These are phyloP conservation scores for Apiotrichum brassicae DNA, from an alignment of 1,284 basidiomycete genomes.

Conservation along the genomic window DNA sequence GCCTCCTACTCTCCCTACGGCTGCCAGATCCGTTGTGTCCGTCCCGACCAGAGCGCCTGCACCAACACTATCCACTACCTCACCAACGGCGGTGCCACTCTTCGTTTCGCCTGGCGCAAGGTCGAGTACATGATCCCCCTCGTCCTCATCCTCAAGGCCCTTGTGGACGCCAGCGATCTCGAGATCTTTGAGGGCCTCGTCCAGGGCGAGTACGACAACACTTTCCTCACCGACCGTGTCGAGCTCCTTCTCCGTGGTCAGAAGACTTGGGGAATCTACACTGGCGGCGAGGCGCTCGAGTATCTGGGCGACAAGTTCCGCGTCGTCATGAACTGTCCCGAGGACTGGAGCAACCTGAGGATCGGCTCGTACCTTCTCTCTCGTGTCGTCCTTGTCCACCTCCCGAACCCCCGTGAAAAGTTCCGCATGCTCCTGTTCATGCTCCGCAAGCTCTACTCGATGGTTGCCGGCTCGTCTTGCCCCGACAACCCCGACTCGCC, in stretches of 20 bases:
- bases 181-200: slow-evolving; percentile 98
- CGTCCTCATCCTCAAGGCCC: slow-evolving; percentile 92
- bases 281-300: slow-evolving; percentile 87
- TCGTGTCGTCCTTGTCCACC: slow-evolving; percentile 85
- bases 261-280: slow-evolving; percentile 84
- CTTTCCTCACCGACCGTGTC: slow-evolving; percentile 94
- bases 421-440: slow-evolving; percentile 98
- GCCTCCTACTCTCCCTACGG: slow-evolving; percentile 91
- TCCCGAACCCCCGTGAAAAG: slow-evolving; percentile 86
- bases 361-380: slow-evolving; percentile 79
- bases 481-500: slow-evolving; percentile 98
- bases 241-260: slow-evolving; percentile 96
- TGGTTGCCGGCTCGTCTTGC: slow-evolving; percentile 85
- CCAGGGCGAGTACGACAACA: slow-evolving; percentile 96
- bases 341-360: slow-evolving; percentile 82
- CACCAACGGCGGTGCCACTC: slow-evolving; percentile 88
- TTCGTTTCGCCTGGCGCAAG: slow-evolving; percentile 96
- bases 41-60: slow-evolving; percentile 80
- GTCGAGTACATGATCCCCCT: slow-evolving; percentile 99
- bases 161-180: slow-evolving; percentile 89
- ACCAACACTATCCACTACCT: slow-evolving; percentile 98
- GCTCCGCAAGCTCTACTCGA: slow-evolving; percentile 90
- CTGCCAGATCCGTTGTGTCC: slow-evolving; percentile 90
- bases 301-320: slow-evolving; percentile 98
- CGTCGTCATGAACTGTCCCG: slow-evolving; percentile 82